Evolutionary conservation across 768 basidiomycete species (phyloP).

Genomic region (Trametes elegans): DNA sequence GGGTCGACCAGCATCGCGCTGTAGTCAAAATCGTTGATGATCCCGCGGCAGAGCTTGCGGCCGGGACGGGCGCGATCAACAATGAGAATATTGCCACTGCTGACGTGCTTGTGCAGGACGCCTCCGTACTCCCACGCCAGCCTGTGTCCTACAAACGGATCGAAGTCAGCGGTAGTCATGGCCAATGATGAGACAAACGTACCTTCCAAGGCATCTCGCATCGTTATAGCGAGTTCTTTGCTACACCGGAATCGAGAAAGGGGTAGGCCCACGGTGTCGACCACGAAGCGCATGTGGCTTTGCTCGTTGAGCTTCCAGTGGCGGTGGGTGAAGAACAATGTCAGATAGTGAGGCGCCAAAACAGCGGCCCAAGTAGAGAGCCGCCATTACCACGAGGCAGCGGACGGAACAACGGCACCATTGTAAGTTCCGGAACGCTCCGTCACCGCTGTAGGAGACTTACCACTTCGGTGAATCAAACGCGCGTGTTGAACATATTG

Average conservation of each 20-base stretch:
- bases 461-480: too few species aligned
- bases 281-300: too few species aligned
- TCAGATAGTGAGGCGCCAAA: too few species aligned
- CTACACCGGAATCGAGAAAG: conserved; percentile 3
- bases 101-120: neutral
- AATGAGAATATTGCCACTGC: neutral
- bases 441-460: too few species aligned
- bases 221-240: conserved; percentile 1
- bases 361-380: too few species aligned
- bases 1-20: neutral
- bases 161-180: neutral
- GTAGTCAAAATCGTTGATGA: neutral
- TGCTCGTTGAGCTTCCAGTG: too few species aligned
- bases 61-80: neutral
- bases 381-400: too few species aligned
- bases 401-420: too few species aligned
- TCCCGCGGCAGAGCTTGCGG: neutral
- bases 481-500: too few species aligned
- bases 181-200: neutral
- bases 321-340: too few species aligned
- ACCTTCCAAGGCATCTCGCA: conserved; percentile 16
- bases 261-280: conserved; percentile 6
- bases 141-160: neutral
- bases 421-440: too few species aligned
- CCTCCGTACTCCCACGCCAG: neutral